Conservation (phyloP, 257 asterid genomes). For the Striga asiatica region DNA sequence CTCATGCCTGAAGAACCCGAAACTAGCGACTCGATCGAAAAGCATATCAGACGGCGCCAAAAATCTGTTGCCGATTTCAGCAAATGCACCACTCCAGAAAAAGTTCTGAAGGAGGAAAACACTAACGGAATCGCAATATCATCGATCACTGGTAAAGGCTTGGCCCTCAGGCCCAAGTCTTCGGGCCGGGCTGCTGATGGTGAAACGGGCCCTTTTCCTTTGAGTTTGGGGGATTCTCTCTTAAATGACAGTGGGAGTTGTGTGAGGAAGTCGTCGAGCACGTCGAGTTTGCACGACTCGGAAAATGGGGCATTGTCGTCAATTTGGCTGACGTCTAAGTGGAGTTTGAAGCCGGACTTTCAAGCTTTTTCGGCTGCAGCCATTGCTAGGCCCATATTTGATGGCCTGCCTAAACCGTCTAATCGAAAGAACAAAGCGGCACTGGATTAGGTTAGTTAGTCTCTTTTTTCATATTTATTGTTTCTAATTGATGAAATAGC, state of each 20-base stretch:
- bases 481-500: slow-evolving; percentile 13
- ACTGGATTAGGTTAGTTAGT: slow-evolving; percentile 45
- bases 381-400: slow-evolving; percentile 63
- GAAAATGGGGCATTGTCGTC: slow-evolving; percentile 43
- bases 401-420: slow-evolving; percentile 58
- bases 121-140: slow-evolving; percentile 30
- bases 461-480: not conserved
- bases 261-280: slow-evolving; percentile 62
- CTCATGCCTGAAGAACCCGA: slow-evolving; percentile 26
- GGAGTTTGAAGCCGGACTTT: slow-evolving; percentile 73
- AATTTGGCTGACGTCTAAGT: slow-evolving; percentile 57
- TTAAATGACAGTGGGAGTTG: slow-evolving; percentile 25
- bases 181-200: slow-evolving; percentile 38
- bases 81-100: slow-evolving; percentile 44
- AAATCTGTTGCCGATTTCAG: slow-evolving; percentile 49
- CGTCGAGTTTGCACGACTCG: slow-evolving; percentile 63
- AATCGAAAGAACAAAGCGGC: slow-evolving; percentile 64
- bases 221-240: slow-evolving; percentile 40
- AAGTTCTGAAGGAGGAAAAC: slow-evolving; percentile 56
- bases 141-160: slow-evolving; percentile 44
- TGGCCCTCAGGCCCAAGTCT: slow-evolving; percentile 69
- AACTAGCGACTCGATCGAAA: slow-evolving; percentile 28
- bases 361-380: slow-evolving; percentile 59
- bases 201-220: slow-evolving; percentile 37
- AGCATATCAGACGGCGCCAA: slow-evolving; percentile 39